Conservation (phyloP, 805 yeast genomes). For the Nematodospora valgi region DNA sequence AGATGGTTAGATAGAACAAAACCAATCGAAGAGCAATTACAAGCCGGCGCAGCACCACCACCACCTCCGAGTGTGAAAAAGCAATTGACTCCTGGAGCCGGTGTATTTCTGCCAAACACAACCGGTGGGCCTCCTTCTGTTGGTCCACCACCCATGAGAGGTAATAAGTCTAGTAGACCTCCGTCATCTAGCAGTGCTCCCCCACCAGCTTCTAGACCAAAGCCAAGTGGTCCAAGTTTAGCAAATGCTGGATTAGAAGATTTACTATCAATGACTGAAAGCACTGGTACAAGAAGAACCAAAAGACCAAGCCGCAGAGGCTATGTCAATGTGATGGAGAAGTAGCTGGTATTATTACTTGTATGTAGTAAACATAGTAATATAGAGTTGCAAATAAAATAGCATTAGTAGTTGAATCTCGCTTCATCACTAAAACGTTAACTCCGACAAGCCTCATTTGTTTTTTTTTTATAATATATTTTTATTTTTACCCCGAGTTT, state of each 20-base stretch:
- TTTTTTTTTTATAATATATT: too few species aligned
- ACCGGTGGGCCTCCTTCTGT: constrained; percentile 6
- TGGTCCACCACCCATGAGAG: neutral
- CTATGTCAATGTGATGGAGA: constrained; percentile 29
- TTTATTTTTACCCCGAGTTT: too few species aligned
- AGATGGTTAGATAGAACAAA: constrained; percentile 82
- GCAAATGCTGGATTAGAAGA: constrained; percentile 43
- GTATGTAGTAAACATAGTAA: too few species aligned
- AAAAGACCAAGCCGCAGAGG: constrained; percentile 34
- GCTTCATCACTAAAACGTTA: too few species aligned
- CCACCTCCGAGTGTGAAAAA: constrained; percentile 46
- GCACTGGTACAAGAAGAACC: constrained; percentile 18
- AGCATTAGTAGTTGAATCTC: too few species aligned
- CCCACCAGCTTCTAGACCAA: constrained; percentile 9
- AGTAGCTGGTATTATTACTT: constrained; percentile 10
- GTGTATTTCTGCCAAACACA: too few species aligned
- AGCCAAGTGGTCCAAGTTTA: constrained; percentile 18
- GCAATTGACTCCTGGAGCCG: too few species aligned
- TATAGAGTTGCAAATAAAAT: too few species aligned
- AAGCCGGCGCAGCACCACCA: constrained; percentile 61
- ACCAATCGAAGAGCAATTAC: constrained; percentile 60
- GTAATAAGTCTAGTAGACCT: neutral
- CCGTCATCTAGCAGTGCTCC: constrained; percentile 6
- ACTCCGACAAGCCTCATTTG: too few species aligned
- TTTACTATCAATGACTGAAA: constrained; percentile 30